Conservation (phyloP, 495 filamentous ascomycete species). For the Aspergillus asperescens region DNA sequence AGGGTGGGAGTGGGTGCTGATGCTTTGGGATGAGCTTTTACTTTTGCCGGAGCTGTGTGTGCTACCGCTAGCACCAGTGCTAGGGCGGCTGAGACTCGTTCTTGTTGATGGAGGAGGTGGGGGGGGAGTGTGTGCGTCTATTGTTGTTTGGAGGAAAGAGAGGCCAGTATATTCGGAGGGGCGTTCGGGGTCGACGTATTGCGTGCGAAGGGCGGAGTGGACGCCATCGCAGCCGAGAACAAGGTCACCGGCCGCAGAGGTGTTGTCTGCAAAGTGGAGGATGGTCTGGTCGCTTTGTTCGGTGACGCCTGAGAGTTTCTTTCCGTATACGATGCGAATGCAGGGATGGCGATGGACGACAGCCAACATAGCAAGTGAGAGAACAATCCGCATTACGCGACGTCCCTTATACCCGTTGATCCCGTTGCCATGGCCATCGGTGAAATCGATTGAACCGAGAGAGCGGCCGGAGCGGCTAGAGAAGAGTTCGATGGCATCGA, state of each 20-base stretch:
- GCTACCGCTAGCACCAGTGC: background rate
- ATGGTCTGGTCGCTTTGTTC: constrained; percentile 38
- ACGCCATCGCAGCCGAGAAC: constrained; percentile 61
- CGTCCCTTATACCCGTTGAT: constrained; percentile 44
- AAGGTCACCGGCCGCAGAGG: constrained; percentile 44
- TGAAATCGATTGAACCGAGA: constrained; percentile 43
- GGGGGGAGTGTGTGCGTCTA: constrained; percentile 25
- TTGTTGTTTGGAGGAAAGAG: constrained; percentile 49
- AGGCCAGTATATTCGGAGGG: constrained; percentile 52
- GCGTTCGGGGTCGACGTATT: constrained; percentile 47
- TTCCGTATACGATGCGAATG: constrained; percentile 37
- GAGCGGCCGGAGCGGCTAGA: constrained; percentile 46
- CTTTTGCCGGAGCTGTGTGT: background rate
- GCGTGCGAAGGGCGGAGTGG: constrained; percentile 50
- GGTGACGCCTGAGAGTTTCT: constrained; percentile 35
- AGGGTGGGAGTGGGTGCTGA: background rate
- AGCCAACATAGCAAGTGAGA: constrained; percentile 44
- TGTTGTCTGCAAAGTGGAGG: constrained; percentile 48
- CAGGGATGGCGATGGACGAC: constrained; percentile 37
- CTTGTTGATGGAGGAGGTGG: background rate
- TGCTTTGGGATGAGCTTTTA: background rate
- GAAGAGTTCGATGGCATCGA: constrained; percentile 50
- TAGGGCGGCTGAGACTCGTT: background rate
- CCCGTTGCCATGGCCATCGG: constrained; percentile 32
- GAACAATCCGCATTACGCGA: constrained; percentile 43